phyloP scores from a whole-genome alignment of 345 rosid genomes.

The Citropsis articulata region DNA sequence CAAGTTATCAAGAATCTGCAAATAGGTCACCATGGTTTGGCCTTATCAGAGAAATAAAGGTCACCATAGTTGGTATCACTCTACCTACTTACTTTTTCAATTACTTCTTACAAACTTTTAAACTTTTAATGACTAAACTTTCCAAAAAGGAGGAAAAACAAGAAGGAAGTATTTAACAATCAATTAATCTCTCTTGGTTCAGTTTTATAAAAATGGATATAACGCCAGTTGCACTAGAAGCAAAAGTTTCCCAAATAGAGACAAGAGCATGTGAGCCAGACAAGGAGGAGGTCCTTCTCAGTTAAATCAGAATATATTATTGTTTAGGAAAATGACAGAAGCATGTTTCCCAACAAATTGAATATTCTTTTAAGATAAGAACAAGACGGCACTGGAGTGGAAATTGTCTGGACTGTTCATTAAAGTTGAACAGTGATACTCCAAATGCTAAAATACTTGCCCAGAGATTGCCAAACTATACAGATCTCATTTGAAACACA shows the following conservation, averaged over 20 bases:
- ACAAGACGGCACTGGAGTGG: neutral
- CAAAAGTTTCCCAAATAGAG: neutral
- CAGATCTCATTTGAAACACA: neutral
- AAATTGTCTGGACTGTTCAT: neutral
- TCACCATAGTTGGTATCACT: neutral
- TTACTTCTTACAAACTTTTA: neutral
- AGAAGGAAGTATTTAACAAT: neutral
- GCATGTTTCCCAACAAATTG: neutral
- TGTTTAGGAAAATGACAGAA: neutral
- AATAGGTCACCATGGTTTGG: neutral
- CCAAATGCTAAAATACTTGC: neutral
- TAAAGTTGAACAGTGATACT: neutral
- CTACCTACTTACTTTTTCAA: neutral
- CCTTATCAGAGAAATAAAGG: neutral
- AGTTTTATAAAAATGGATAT: neutral
- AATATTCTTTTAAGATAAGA: constrained; percentile 5
- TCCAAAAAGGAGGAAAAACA: neutral
- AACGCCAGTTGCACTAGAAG: neutral
- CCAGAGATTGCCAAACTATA: neutral
- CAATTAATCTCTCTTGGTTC: neutral
- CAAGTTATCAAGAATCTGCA: neutral
- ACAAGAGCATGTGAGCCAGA: neutral
- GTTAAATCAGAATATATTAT: neutral
- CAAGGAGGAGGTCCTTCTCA: neutral
- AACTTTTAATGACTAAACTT: neutral